phyloP scores from a whole-genome alignment of 257 asterid species.

The Nicotiana otophora region DNA sequence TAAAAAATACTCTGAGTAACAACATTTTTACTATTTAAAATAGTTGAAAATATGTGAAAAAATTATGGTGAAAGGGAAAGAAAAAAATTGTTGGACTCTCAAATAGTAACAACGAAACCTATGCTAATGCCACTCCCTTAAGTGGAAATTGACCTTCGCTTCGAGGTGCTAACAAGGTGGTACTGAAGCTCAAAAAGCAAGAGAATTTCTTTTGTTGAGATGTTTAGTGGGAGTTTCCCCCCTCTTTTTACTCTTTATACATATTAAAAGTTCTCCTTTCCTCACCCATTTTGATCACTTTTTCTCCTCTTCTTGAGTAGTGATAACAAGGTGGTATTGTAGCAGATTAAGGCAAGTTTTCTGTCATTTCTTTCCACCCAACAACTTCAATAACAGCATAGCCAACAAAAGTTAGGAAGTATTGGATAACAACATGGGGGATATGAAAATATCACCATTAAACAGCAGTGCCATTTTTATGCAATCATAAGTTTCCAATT shows the following conservation, averaged over 20 bases:
- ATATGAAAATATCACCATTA: not conserved
- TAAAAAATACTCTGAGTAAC: not conserved
- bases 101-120: not conserved
- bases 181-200: not conserved
- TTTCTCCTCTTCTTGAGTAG: not conserved
- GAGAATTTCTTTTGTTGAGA: too few relatives aligned
- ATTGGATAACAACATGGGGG: not conserved
- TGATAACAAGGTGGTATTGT: too few relatives aligned
- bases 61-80: too few relatives aligned
- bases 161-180: not conserved
- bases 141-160: not conserved
- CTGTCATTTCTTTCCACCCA: not conserved
- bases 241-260: not conserved
- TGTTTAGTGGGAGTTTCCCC: not conserved
- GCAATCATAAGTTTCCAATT: slow-evolving; percentile 5
- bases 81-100: not conserved
- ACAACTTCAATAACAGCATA: not conserved
- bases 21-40: not conserved
- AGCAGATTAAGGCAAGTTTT: too few relatives aligned
- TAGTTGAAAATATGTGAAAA: not conserved
- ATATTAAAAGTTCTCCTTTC: too few relatives aligned
- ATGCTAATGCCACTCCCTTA: not conserved
- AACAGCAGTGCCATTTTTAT: not conserved
- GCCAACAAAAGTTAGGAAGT: too few relatives aligned
- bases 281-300: too few relatives aligned